A percentile compares a stretch with the other conserved stretches of the same genome.
Conservation (phyloP, 73 alveolate genomes). For the Uronychia binucleata region DNA sequence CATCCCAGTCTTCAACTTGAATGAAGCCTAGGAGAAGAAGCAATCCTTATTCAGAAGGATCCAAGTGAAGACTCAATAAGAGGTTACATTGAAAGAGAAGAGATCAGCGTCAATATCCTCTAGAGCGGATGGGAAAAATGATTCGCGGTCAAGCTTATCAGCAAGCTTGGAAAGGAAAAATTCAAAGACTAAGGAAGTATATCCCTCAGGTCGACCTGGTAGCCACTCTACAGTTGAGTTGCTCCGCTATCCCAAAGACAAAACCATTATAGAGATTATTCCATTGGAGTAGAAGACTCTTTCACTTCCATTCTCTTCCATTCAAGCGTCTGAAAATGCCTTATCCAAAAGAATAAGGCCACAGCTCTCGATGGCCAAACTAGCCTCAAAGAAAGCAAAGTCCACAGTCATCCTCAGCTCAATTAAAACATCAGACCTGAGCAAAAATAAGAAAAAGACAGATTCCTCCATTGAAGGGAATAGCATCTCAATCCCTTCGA, state of each 20-base stretch:
- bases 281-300: too few species aligned
- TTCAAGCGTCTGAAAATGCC: too few species aligned
- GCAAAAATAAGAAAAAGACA: too few species aligned
- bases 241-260: too few species aligned
- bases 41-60: neutral
- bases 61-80: neutral
- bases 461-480: neutral
- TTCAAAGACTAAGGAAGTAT: neutral
- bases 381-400: neutral
- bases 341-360: too few species aligned
- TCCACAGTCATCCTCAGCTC: neutral
- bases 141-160: neutral
- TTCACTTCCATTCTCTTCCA: too few species aligned
- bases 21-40: neutral
- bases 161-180: neutral
- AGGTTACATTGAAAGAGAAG: neutral
- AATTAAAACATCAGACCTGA: neutral
- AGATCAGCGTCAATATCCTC: neutral
- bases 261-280: too few species aligned
- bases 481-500: neutral
- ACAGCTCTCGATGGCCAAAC: too few species aligned
- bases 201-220: neutral
- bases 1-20: neutral
- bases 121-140: neutral
- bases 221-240: too few species aligned